Conservation (phyloP, 2,329 filamentous ascomycete genomes). For the Aureobasidium melanogenum region DNA sequence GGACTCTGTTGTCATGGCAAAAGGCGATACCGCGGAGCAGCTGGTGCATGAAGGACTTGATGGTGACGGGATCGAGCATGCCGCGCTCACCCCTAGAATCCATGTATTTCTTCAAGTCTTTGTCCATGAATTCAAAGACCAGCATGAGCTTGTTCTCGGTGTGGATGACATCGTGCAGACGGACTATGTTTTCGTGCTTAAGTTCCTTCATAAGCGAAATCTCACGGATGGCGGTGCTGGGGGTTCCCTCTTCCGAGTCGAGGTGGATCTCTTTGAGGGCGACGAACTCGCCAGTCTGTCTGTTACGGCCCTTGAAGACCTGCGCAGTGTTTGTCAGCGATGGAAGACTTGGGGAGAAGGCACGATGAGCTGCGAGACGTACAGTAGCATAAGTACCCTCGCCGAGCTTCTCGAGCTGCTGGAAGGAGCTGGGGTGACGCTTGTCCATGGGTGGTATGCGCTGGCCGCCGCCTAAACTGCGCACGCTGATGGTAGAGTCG, state of each 20-base stretch:
- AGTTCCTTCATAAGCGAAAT: conserved; percentile 99
- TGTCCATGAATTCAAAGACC: conserved; percentile 98
- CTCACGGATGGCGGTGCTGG: conserved; percentile 93
- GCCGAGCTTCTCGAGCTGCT: conserved; percentile 96
- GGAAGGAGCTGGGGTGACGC: conserved; percentile 93
- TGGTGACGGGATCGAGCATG: conserved; percentile 76
- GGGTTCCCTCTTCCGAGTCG: conserved; percentile 95
- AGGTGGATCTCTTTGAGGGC: conserved; percentile 98
- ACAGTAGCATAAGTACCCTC: conserved; percentile 98
- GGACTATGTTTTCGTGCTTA: conserved; percentile 97
- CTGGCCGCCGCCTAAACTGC: conserved; percentile 37
- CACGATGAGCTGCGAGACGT: conserved; percentile 28
- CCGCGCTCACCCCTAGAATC: conserved; percentile 84
- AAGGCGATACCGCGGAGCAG: conserved; percentile 92
- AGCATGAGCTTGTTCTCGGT: conserved; percentile 99
- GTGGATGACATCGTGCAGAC: conserved; percentile 96
- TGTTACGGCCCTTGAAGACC: conserved; percentile 98
- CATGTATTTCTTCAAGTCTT: conserved; percentile 98
- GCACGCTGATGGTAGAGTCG: conserved; percentile 43
- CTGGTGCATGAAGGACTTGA: conserved; percentile 99
- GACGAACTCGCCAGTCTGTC: conserved; percentile 92
- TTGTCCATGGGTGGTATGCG: conserved; percentile 63
- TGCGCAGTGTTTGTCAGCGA: conserved; percentile 28
- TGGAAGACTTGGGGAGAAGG: background rate
- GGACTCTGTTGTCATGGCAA: conserved; percentile 92